These are phyloP conservation scores for Cutaneotrichosporon mucoides DNA, from an alignment of 1,284 basidiomycete species.

Conservation along the genomic window DNA sequence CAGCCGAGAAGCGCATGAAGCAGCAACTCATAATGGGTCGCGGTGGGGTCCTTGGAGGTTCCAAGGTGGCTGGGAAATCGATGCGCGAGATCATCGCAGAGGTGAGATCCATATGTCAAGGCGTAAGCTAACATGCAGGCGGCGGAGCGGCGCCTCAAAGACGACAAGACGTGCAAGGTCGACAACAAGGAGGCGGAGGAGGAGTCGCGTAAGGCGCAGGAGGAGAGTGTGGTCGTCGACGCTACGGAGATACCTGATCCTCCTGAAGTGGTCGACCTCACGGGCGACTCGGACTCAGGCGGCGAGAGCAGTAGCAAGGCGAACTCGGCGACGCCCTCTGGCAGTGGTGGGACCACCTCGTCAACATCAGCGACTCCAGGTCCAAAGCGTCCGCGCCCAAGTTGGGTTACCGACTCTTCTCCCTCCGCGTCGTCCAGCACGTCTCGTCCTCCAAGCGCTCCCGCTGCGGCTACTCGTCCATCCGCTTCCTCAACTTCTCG, in stretches of 20 bases:
- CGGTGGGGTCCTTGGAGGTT: slow-evolving; percentile 52
- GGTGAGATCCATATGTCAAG: slow-evolving; percentile 52
- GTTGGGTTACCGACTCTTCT: not conserved
- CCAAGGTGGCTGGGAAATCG: slow-evolving; percentile 50
- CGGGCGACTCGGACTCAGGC: not conserved
- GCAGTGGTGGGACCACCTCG: too few species aligned
- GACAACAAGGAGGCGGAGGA: slow-evolving; percentile 54
- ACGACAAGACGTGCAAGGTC: slow-evolving; percentile 65
- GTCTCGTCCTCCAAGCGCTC: not conserved
- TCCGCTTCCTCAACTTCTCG: too few species aligned
- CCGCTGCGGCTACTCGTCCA: too few species aligned
- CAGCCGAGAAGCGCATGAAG: slow-evolving; percentile 66
- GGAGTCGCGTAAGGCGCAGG: slow-evolving; percentile 66
- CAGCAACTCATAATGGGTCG: slow-evolving; percentile 55
- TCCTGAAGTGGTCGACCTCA: not conserved
- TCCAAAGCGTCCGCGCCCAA: not conserved
- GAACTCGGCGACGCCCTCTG: too few species aligned
- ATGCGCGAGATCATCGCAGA: slow-evolving; percentile 69
- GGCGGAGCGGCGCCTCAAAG: slow-evolving; percentile 66
- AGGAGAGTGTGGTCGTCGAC: slow-evolving; percentile 60
- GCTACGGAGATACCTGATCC: slow-evolving; percentile 50
- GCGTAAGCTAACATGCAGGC: slow-evolving; percentile 55
- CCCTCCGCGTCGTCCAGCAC: not conserved
- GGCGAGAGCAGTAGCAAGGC: slow-evolving; percentile 9
- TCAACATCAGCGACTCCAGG: too few species aligned